A percentile compares a stretch with the other conserved stretches of the same genome.
Evolutionary conservation across 2,329 filamentous ascomycete genomes (phyloP).

Genomic region (Ophiocordyceps robertsii): DNA sequence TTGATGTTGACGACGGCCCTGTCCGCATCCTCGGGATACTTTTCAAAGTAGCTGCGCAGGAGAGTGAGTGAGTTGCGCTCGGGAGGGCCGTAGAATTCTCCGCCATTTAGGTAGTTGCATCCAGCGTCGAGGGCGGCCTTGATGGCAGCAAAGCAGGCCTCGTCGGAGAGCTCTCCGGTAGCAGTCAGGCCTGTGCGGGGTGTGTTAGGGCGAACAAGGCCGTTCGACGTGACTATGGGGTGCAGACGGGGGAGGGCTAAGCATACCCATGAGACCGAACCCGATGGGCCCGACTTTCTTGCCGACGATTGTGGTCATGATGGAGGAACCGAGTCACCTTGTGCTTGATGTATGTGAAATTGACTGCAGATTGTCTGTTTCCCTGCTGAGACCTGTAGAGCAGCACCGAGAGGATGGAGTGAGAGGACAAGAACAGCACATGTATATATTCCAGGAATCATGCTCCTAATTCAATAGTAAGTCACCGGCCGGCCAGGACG

Average conservation of each 20-base stretch:
- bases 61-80: slow-evolving; percentile 45
- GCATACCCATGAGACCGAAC: slow-evolving; percentile 40
- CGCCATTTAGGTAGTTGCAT: slow-evolving; percentile 45
- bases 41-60: slow-evolving; percentile 47
- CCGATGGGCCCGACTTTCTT: slow-evolving; percentile 35
- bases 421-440: too few relatives aligned
- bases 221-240: not conserved
- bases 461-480: too few relatives aligned
- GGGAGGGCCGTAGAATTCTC: slow-evolving; percentile 50
- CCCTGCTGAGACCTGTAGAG: too few relatives aligned
- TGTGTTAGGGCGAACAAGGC: not conserved
- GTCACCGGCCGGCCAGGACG: too few relatives aligned
- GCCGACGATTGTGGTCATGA: slow-evolving; percentile 17
- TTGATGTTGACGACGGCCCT: slow-evolving; percentile 52
- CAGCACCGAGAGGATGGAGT: too few relatives aligned
- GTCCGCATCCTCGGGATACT: slow-evolving; percentile 49
- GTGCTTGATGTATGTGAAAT: too few relatives aligned
- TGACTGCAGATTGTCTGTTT: too few relatives aligned
- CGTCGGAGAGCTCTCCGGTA: not conserved
- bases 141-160: slow-evolving; percentile 31
- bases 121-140: slow-evolving; percentile 33
- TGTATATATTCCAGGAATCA: too few relatives aligned
- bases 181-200: not conserved
- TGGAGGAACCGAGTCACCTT: not conserved
- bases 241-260: slow-evolving; percentile 4